Percentiles rank a stretch among this genome's conserved stretches.
Evolutionary conservation across 2,329 filamentous ascomycete species (phyloP).

Genomic region (Neonectria neomacrospora): DNA sequence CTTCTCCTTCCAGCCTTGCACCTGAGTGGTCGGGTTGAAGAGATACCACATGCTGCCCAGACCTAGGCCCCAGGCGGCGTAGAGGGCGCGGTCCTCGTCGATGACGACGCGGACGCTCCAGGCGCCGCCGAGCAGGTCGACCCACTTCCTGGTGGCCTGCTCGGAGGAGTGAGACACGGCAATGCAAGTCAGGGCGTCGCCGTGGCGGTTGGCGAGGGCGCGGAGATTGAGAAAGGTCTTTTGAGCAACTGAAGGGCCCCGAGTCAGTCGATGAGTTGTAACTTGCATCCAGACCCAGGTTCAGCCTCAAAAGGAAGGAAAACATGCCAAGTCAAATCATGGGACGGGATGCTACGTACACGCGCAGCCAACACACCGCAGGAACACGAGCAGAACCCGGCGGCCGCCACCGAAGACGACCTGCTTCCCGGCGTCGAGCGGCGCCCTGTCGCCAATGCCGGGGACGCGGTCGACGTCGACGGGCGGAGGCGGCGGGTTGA

Average conservation of each 20-base stretch:
- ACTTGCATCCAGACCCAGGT: neutral
- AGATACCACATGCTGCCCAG: slow-evolving; percentile 62
- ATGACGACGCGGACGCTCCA: slow-evolving; percentile 67
- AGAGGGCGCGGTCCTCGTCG: slow-evolving; percentile 66
- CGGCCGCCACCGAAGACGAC: slow-evolving; percentile 57
- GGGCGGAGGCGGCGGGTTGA: slow-evolving; percentile 62
- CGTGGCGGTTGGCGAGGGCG: slow-evolving; percentile 63
- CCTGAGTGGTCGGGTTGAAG: slow-evolving; percentile 64
- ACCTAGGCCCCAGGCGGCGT: slow-evolving; percentile 70
- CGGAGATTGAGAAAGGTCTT: slow-evolving; percentile 68
- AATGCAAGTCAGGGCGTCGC: slow-evolving; percentile 62
- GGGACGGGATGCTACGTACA: slow-evolving; percentile 54
- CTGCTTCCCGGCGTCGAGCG: slow-evolving; percentile 58
- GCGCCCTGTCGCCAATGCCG: slow-evolving; percentile 59
- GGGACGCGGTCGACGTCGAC: slow-evolving; percentile 59
- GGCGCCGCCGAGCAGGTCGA: slow-evolving; percentile 66
- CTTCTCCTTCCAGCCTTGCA: slow-evolving; percentile 64
- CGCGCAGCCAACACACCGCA: slow-evolving; percentile 66
- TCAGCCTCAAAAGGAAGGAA: slow-evolving; percentile 11
- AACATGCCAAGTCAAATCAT: neutral
- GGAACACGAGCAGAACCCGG: slow-evolving; percentile 61
- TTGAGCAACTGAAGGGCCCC: slow-evolving; percentile 59
- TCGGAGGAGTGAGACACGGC: slow-evolving; percentile 69
- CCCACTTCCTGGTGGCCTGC: slow-evolving; percentile 66
- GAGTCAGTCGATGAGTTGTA: neutral